These are phyloP conservation scores for Globisporangium yorkense DNA, from an alignment of 352 stramenopile species.

Conservation along the genomic window DNA sequence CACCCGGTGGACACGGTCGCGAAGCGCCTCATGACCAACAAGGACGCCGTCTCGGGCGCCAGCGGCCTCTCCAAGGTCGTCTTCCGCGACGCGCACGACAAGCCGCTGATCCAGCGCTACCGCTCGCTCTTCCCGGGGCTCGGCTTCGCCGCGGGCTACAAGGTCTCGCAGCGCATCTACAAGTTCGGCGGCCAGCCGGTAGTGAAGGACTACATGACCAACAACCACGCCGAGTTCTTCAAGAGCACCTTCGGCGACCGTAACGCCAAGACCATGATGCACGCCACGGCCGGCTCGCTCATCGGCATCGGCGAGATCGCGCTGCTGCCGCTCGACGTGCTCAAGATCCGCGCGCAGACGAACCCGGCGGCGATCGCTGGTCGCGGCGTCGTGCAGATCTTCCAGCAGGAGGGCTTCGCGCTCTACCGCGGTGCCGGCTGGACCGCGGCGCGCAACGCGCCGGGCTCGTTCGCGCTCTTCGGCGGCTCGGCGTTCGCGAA, in stretches of 20 bases:
- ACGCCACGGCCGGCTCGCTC: slow-evolving; percentile 88
- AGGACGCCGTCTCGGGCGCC: slow-evolving; percentile 44
- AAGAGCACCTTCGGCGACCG: slow-evolving; percentile 87
- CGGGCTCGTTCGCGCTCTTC: slow-evolving; percentile 94
- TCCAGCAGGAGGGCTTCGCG: slow-evolving; percentile 87
- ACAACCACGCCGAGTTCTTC: slow-evolving; percentile 85
- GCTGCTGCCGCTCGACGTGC: slow-evolving; percentile 92
- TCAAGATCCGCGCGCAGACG: slow-evolving; percentile 96
- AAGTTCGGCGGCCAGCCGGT: slow-evolving; percentile 96
- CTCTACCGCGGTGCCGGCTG: slow-evolving; percentile 90
- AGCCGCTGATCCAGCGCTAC: slow-evolving; percentile 75
- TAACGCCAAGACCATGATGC: slow-evolving; percentile 92
- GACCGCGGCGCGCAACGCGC: slow-evolving; percentile 92
- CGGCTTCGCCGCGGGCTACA: slow-evolving; percentile 94
- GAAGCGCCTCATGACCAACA: slow-evolving; percentile 94
- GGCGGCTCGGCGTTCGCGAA: slow-evolving; percentile 86
- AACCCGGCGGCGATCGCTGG: slow-evolving; percentile 90
- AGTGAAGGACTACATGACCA: slow-evolving; percentile 91
- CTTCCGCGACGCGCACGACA: slow-evolving; percentile 84
- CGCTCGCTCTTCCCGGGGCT: slow-evolving; percentile 89
- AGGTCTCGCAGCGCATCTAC: slow-evolving; percentile 95
- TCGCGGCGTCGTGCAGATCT: slow-evolving; percentile 90
- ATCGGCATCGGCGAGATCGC: slow-evolving; percentile 95
- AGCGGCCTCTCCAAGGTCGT: slow-evolving; percentile 74
- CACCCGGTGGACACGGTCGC: slow-evolving; percentile 94